Conservation (phyloP, 257 asterid species). For the Phtheirospermum japonicum region DNA sequence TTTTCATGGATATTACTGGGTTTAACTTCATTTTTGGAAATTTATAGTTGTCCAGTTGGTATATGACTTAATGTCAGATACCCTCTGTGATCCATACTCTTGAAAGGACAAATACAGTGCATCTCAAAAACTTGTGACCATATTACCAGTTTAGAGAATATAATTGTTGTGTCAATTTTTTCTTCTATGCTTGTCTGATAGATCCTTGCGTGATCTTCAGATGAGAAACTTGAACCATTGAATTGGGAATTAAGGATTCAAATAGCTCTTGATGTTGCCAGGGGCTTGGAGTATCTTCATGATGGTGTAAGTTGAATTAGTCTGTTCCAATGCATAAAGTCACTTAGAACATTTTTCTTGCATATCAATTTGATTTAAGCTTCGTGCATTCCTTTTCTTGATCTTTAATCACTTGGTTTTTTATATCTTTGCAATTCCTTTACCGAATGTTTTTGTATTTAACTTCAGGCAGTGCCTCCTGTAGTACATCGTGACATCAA, state of each 20-base stretch:
- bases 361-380: neutral
- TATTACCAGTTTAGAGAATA: neutral
- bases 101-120: neutral
- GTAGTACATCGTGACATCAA: constrained; percentile 80
- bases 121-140: neutral
- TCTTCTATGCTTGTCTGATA: neutral
- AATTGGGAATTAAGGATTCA: constrained; percentile 64
- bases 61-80: neutral
- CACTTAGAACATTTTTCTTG: neutral
- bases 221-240: constrained; percentile 49
- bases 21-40: neutral
- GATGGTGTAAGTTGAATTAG: constrained; percentile 59
- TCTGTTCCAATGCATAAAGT: constrained; percentile 2
- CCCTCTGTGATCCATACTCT: neutral
- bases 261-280: constrained; percentile 76
- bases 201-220: constrained; percentile 34
- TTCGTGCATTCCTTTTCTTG: neutral
- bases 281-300: constrained; percentile 87
- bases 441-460: constrained; percentile 12
- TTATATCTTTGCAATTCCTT: constrained; percentile 3
- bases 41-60: neutral
- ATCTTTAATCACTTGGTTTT: neutral
- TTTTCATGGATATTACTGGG: neutral
- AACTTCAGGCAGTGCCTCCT: constrained; percentile 83
- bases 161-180: neutral